Evolutionary conservation across 2,329 filamentous ascomycete species (phyloP), one percentile per base, ranked within the genome.

Genomic region (Taxawa tesnikishii): DNA sequence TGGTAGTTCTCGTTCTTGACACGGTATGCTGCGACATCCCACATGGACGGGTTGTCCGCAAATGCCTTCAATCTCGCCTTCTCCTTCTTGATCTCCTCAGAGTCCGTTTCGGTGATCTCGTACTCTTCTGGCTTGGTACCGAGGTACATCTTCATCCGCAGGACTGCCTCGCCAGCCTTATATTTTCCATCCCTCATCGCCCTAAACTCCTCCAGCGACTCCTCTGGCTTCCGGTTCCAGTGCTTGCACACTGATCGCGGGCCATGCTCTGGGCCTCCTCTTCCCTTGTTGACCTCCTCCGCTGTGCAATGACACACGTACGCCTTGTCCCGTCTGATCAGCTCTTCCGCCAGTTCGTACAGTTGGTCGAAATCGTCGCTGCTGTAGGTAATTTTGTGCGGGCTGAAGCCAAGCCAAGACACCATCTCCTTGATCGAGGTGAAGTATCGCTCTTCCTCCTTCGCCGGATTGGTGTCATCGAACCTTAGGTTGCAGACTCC

Each of bases 391-490:
- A 93, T 75, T 41, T 70, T 70, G 44, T 70, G 70, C 1, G 87
- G 87, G 42, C 72, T 76, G 49, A 94, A 94, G 5, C 78, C 81
- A 5, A 94, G 66, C 90, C 90, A 96, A 44, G 68, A 60, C 31
- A 94, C 71, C 52, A 88, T 84, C 40, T 94, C 84, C 47, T 83
- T 67, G 44, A 96, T 96, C n/a, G 83, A 80, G 8, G 70, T 72
- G 51, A 92, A 92, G 58, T 87, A 96, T 37, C 79, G 70, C 57
- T 93, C 83, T 53, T 94, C 82, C 55, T 96, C 90, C 28, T 82
- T 83, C 42, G 87, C 83, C 1, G 90, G 90, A 54, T 96, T 96
- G 10, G 90, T 96, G 48, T 96, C 90, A 54, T 96, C 90, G 55
- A 83, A 94, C 47, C 88, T 71, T 39, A 85, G 59, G 49, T 79